phyloP scores from a whole-genome alignment of 768 basidiomycete genomes.

The Pleurotus platypus region DNA sequence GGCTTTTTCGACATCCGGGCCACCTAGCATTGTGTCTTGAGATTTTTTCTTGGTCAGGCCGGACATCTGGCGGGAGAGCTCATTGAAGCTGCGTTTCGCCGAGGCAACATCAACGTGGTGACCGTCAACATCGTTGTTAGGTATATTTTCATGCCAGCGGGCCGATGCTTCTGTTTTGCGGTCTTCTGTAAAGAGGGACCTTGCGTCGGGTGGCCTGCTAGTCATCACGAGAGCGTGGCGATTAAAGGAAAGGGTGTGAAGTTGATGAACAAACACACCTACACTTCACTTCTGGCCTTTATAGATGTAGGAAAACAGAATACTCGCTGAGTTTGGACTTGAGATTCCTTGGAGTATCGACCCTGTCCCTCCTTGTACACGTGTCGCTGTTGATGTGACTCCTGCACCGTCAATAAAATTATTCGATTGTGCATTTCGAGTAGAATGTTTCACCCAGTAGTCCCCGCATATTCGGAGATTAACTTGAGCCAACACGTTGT shows the following conservation, averaged over 20 bases:
- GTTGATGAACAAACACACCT: no score
- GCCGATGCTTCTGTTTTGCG: neutral
- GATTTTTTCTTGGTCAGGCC: neutral
- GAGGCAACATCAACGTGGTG: constrained; percentile 44
- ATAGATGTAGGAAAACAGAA: no score
- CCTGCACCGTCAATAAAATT: no score
- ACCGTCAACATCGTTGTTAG: constrained; percentile 2
- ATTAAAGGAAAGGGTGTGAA: neutral
- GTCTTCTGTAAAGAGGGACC: constrained; percentile 24
- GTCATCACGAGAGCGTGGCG: neutral
- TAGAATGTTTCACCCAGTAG: no score
- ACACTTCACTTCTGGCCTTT: no score
- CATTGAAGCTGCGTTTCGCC: constrained; percentile 53
- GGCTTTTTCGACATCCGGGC: constrained; percentile 41
- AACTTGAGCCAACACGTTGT: no score
- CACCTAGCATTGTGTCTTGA: constrained; percentile 16
- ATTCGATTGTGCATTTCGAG: no score
- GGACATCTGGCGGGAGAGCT: constrained; percentile 44
- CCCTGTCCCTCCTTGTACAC: no score
- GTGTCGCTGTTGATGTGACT: no score
- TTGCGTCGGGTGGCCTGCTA: constrained; percentile 20
- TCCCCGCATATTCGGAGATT: no score
- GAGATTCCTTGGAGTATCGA: no score
- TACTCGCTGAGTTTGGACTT: no score
- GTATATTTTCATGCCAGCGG: constrained; percentile 6